phyloP scores from a whole-genome alignment of 371 early-diverging fungal genomes.

The Mucor lusitanicus region DNA sequence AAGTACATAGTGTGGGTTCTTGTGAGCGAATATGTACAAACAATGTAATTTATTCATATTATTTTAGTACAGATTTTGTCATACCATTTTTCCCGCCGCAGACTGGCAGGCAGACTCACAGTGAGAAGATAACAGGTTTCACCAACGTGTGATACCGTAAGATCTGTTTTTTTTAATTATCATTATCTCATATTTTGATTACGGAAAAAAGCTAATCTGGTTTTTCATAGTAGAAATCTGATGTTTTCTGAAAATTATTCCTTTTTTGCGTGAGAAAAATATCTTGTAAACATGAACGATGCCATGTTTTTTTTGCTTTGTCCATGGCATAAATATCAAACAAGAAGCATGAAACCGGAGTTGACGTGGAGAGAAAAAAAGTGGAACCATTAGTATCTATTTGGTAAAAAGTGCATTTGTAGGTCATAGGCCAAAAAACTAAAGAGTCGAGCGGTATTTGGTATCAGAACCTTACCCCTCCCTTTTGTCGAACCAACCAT shows the following conservation, averaged over 20 bases:
- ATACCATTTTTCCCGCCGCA: background rate
- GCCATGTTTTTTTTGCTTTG: background rate
- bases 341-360: background rate
- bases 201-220: background rate
- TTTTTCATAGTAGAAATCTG: background rate
- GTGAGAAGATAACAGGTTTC: constrained; percentile 2
- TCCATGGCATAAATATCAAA: background rate
- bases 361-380: background rate
- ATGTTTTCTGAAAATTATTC: background rate
- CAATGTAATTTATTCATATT: background rate
- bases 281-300: background rate
- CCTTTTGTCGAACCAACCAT: background rate
- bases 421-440: constrained; percentile 3
- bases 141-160: background rate
- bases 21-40: background rate
- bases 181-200: background rate
- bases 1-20: background rate
- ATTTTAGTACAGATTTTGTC: background rate
- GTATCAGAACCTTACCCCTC: background rate
- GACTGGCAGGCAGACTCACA: background rate
- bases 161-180: background rate
- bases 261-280: constrained; percentile 2
- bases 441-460: constrained; percentile 2
- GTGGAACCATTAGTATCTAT: background rate
- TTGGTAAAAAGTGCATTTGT: constrained; percentile 1